These are phyloP conservation scores for Mycosarcoma mackinlayi DNA, from an alignment of 1,284 basidiomycete species.

Conservation along the genomic window DNA sequence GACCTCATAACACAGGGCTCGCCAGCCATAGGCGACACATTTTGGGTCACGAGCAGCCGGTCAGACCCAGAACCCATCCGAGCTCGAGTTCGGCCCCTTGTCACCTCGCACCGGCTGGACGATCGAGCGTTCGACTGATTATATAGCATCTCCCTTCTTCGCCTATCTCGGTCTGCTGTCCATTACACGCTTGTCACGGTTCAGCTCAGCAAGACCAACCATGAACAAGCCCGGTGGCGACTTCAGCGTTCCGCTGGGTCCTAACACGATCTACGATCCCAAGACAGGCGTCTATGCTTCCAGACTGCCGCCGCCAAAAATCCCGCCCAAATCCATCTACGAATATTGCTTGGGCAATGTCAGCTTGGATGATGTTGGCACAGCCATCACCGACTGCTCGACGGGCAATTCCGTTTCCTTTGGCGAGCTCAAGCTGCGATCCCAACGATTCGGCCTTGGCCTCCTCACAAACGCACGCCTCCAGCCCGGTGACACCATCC, in stretches of 20 bases:
- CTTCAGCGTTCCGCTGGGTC: constrained; percentile 12
- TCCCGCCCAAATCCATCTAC: constrained; percentile 17
- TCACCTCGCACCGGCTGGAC: too few species aligned
- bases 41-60: too few species aligned
- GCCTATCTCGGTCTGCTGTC: too few species aligned
- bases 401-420: constrained; percentile 24
- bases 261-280: constrained; percentile 18
- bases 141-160: too few species aligned
- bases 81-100: too few species aligned
- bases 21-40: too few species aligned
- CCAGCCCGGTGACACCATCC: constrained; percentile 42
- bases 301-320: constrained; percentile 11
- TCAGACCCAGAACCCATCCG: too few species aligned
- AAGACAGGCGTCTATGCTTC: constrained; percentile 22
- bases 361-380: constrained; percentile 24
- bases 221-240: constrained; percentile 7
- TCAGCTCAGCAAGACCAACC: too few species aligned
- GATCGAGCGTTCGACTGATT: too few species aligned
- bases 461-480: constrained; percentile 38
- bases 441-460: constrained; percentile 42
- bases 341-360: constrained; percentile 22
- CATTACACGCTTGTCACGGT: too few species aligned
- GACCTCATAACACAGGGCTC: too few species aligned
- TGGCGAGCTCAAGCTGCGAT: constrained; percentile 42
- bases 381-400: constrained; percentile 24